Percentiles rank a stretch among this genome's conserved stretches.
These are phyloP conservation scores for Trichoderma gracile DNA, from an alignment of 2,329 filamentous ascomycete genomes.

Conservation along the genomic window DNA sequence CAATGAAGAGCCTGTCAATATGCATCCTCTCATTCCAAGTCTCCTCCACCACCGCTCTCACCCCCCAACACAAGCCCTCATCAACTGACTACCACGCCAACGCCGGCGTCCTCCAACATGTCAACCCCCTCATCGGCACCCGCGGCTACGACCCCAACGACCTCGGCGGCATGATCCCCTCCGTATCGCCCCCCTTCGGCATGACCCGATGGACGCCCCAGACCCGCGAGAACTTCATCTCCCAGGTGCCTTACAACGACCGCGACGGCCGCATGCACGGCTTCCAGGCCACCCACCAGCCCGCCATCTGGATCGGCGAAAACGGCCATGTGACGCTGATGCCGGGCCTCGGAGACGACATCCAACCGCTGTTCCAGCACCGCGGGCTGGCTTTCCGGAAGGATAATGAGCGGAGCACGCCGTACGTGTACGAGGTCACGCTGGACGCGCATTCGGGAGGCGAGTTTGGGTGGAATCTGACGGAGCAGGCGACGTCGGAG, in stretches of 20 bases:
- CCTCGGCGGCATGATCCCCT: constrained; percentile 43
- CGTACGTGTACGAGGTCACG: constrained; percentile 49
- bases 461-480: constrained; percentile 40
- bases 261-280: constrained; percentile 47
- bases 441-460: constrained; percentile 42
- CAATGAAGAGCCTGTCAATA: not conserved
- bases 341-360: constrained; percentile 41
- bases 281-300: constrained; percentile 53
- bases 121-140: constrained; percentile 41
- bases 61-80: not conserved
- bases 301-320: constrained; percentile 56
- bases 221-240: constrained; percentile 51
- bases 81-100: constrained; percentile 34
- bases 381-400: constrained; percentile 46
- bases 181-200: constrained; percentile 45
- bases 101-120: constrained; percentile 36
- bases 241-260: constrained; percentile 50
- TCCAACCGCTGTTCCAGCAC: constrained; percentile 41
- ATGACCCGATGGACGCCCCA: constrained; percentile 55
- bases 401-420: constrained; percentile 44
- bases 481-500: constrained; percentile 37
- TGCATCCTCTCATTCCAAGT: not conserved
- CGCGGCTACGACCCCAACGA: constrained; percentile 36
- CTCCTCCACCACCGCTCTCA: not conserved
- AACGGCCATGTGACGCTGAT: constrained; percentile 47